Conservation (phyloP, 768 basidiomycete species). For the Pisolithus albus region DNA sequence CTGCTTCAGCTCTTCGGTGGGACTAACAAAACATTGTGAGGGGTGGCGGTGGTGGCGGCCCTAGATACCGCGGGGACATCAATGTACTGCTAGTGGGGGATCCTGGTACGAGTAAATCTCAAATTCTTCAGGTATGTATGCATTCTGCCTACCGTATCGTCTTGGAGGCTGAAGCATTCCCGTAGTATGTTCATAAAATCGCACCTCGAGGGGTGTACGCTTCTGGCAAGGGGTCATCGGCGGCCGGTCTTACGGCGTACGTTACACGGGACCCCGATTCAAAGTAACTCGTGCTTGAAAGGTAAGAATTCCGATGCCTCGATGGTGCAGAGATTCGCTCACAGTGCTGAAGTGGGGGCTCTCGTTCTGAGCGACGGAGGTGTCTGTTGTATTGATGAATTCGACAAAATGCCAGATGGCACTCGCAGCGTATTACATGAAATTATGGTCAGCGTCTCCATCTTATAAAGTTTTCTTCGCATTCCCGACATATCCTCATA, state of each 20-base stretch:
- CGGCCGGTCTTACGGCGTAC: constrained; percentile 97
- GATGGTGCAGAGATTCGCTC: not conserved
- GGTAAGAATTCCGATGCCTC: constrained; percentile 40
- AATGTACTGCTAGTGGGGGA: constrained; percentile 97
- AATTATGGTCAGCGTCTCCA: constrained; percentile 72
- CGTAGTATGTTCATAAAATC: constrained; percentile 96
- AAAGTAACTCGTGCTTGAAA: constrained; percentile 95
- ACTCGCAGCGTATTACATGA: constrained; percentile 98
- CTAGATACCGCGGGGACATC: constrained; percentile 97
- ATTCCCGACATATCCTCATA: constrained; percentile 1
- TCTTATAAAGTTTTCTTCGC: not conserved
- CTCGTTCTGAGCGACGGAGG: constrained; percentile 93
- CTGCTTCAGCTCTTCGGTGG: too few relatives aligned
- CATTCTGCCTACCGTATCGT: not conserved
- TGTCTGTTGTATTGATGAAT: constrained; percentile 98
- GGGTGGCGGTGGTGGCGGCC: too few relatives aligned
- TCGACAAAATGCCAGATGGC: constrained; percentile 92
- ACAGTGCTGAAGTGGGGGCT: constrained; percentile 59
- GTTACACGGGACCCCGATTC: constrained; percentile 97
- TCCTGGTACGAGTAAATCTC: constrained; percentile 94
- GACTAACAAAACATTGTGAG: too few relatives aligned
- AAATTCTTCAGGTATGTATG: constrained; percentile 60
- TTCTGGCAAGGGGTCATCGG: constrained; percentile 96
- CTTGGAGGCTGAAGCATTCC: not conserved
- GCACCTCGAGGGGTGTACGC: constrained; percentile 98